Conservation (phyloP, 2,329 filamentous ascomycete species). For the Amesomyces nigricolor region DNA sequence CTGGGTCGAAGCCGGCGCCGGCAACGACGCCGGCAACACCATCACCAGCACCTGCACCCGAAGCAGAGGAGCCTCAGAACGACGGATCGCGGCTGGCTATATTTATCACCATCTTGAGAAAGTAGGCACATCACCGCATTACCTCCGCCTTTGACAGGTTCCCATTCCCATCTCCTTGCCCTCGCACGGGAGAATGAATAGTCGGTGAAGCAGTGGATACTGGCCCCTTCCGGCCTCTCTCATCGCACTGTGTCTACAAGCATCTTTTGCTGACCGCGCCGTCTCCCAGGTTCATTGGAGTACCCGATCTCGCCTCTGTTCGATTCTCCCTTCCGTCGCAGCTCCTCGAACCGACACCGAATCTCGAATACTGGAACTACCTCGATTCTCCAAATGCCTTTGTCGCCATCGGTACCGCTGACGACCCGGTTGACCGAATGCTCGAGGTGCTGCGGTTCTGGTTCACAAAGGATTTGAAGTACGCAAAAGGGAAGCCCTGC, state of each 20-base stretch:
- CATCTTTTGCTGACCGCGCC: slow-evolving; percentile 27
- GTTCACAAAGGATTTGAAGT: slow-evolving; percentile 99
- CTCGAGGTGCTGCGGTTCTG: slow-evolving; percentile 91
- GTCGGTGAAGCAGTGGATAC: not conserved
- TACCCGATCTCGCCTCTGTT: slow-evolving; percentile 89
- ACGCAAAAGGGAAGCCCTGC: slow-evolving; percentile 96
- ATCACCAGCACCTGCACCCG: slow-evolving; percentile 25
- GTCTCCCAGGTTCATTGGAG: slow-evolving; percentile 76
- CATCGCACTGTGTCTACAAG: not conserved
- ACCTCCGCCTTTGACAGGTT: too few species aligned
- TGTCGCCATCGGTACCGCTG: slow-evolving; percentile 73
- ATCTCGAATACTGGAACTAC: slow-evolving; percentile 99
- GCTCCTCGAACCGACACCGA: slow-evolving; percentile 90
- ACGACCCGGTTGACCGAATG: slow-evolving; percentile 89
- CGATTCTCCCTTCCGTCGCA: slow-evolving; percentile 95
- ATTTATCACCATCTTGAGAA: slow-evolving; percentile 80
- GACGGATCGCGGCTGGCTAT: slow-evolving; percentile 86
- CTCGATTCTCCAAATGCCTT: slow-evolving; percentile 93
- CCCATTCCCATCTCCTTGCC: not conserved
- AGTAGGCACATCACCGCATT: slow-evolving; percentile 49
- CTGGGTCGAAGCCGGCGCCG: not conserved
- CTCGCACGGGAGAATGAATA: not conserved
- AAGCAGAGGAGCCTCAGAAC: slow-evolving; percentile 50
- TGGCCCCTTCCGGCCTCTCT: not conserved
- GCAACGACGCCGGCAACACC: slow-evolving; percentile 17